Evolutionary conservation across 345 rosid species (phyloP), one percentile per base, ranked within the genome.

Genomic region (Nasturtium officinale): DNA sequence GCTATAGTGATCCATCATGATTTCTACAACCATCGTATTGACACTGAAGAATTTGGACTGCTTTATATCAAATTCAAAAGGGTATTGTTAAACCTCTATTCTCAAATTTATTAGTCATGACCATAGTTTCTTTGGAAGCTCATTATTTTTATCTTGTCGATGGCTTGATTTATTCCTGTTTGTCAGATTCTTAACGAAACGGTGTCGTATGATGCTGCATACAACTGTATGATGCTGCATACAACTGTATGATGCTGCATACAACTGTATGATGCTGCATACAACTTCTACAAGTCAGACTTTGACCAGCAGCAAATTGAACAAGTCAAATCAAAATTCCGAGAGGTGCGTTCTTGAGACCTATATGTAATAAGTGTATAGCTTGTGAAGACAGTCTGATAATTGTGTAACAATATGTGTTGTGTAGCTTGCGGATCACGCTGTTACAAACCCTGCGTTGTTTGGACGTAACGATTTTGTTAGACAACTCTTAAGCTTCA

Each of bases 281-380:
- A 77, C 26, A 65, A 71, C 12, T 20, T 70, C 23, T 77, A 71
- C 76, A 71, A 71, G 30, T 77, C 80, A 38, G 61, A 77, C 67
- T 77, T 77, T 58, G 76, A 65, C 56, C 56, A 71, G 54, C 62
- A 77, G 40, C 52, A 71, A 2, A 23, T 71, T 2, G 80, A 70
- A 61, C 2, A 65, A 20, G 67, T 52, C 48, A 52, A 28, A 54
- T 71, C 67, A 3, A 77, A 71, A 40, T 77, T 71, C 62, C 76
- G 61, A 0, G 80, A 77, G 72, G 80, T 77, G 4, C 3, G 60
- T 71, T 69, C 5, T 26, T 54, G 32, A 53, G 20, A 9, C 18
- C 18, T 62, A 51, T 32, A 12, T 59, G 47, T 28, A 21, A 52
- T 60, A 3, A 48, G 6, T 53, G 21, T 45, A n/a, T n/a, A 43